Base-by-base conservation (phyloP, 192 early-diverging fungal species). In the Polychytrium aggregatum region DNA sequence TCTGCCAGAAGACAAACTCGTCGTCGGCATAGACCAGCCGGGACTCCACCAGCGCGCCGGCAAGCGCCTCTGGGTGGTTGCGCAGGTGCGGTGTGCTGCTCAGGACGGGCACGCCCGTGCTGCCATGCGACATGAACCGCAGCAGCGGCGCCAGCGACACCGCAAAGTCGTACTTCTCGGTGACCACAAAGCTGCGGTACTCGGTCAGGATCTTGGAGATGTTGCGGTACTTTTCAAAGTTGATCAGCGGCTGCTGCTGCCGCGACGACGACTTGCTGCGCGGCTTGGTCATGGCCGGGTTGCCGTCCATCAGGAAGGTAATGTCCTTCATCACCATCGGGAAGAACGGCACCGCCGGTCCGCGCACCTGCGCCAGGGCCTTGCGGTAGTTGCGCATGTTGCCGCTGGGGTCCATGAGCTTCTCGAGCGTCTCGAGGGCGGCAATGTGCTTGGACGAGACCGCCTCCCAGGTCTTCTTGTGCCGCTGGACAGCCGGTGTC, bases 291-390 rank as follows among this genome's bases (percentile, higher is more conserved):
- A 17, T 21, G 9, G 38, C 41, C 16, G 67, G 63, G 31, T 79
- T 84, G 16, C 85, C 85, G 41, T 87, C 82, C 45, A 84, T 58
- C 31, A 84, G 63, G 53, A 87, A 82, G 10, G 76, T 82, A 25
- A 82, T 62, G 47, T 87, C 85, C 47, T 87, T 87, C 39, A 87
- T 64, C 3, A 82, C 61, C 8, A 83, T 55, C 0, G 82, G 81
- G n/a, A 86, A 66, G 45, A 83, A 86, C 13, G 78, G 75, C 20
- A 84, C 37, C 20, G 26, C 38, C 3, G 41, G 34, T 0, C 55
- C 46, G 11, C 60, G 67, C 0, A 37, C 37, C 34, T 67, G 49
- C 27, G 57, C 63, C 9, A 85, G 62, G 1, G 72, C 67, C 8
- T 65, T 59, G 17, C 85, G 63, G 50, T 82, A 79, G 6, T 65